These are phyloP conservation scores for Saturnispora sekii DNA, from an alignment of 805 yeast genomes.

Conservation along the genomic window DNA sequence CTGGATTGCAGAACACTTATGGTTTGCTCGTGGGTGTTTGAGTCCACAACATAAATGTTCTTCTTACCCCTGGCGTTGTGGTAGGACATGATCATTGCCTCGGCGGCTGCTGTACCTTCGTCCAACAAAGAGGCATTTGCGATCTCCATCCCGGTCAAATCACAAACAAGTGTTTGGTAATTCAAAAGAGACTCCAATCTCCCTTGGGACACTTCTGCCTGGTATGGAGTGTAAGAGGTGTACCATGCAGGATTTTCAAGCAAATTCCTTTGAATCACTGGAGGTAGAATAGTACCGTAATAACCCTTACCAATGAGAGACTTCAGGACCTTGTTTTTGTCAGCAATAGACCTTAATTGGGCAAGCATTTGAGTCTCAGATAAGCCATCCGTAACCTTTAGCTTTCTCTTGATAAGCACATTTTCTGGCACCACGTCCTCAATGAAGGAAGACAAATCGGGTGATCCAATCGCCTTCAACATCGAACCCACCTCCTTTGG, in stretches of 20 bases:
- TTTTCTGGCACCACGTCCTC: slow-evolving; percentile 66
- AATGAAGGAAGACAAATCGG: slow-evolving; percentile 63
- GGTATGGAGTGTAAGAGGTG: slow-evolving; percentile 97
- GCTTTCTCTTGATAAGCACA: slow-evolving; percentile 58
- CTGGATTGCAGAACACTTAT: slow-evolving; percentile 69
- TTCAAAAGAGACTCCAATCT: slow-evolving; percentile 83
- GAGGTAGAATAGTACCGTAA: slow-evolving; percentile 81
- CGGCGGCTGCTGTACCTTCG: slow-evolving; percentile 97
- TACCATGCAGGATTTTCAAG: slow-evolving; percentile 97
- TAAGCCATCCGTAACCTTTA: slow-evolving; percentile 59
- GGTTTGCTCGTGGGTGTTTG: slow-evolving; percentile 77
- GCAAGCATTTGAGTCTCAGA: slow-evolving; percentile 74
- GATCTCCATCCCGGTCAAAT: slow-evolving; percentile 87
- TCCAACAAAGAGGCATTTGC: slow-evolving; percentile 93
- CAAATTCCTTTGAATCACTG: slow-evolving; percentile 86
- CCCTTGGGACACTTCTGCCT: slow-evolving; percentile 97
- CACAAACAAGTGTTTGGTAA: slow-evolving; percentile 85
- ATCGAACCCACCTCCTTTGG: slow-evolving; percentile 52
- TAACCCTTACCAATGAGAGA: slow-evolving; percentile 92
- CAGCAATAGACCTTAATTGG: slow-evolving; percentile 59
- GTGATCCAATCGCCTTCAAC: slow-evolving; percentile 57
- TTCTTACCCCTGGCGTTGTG: slow-evolving; percentile 60
- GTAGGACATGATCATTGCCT: slow-evolving; percentile 84
- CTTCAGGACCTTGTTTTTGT: slow-evolving; percentile 61
- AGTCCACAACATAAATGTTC: slow-evolving; percentile 59